Evolutionary conservation across 169 alveolate genomes (phyloP), one percentile per base, ranked within the genome.

Genomic region (Eimeria falciformis): DNA sequence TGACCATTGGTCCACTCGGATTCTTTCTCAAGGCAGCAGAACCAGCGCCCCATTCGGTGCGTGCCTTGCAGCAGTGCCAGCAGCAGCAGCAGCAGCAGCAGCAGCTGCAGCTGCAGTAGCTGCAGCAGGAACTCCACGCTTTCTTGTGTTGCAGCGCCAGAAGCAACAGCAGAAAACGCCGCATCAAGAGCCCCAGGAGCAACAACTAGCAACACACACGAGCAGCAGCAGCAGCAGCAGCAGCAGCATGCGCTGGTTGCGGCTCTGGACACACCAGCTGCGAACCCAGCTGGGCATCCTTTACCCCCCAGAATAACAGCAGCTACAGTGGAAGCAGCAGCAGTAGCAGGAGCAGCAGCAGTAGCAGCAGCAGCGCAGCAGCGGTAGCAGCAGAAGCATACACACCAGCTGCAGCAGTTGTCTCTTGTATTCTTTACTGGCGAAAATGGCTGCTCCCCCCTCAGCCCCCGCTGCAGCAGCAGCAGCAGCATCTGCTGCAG

Each of bases 311-410:
- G 9, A 62, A 62, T 7, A 7, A 23, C 73, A 62, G 11, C 73
- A n/a, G n/a, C n/a, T n/a, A n/a, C n/a, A n/a, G n/a, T n/a, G n/a
- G n/a, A n/a, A n/a, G n/a, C n/a, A n/a, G n/a, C n/a, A n/a, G n/a
- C n/a, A n/a, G n/a, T n/a, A 62, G n/a, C 73, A 62, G n/a, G 33
- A 62, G 73, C 73, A 62, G 73, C 73, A 62, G 73, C 73, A 62
- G 73, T 25, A 62, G n/a, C 73, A 14, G n/a, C 73, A 62, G 73
- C 73, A 23, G 29, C 73, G 21, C 37, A 23, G 73, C 37, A 25
- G 11, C 73, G 9, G 33, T 11, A 25, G 7, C 21, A 23, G n/a
- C 21, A 5, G 9, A 25, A 6, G 73, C 73, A 18, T 23, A 7
- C 9, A 6, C n/a, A n/a, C n/a, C n/a, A n/a, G n/a, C n/a, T n/a